Evolutionary conservation across 2,329 filamentous ascomycete species (phyloP).

Genomic region (Penicillium sp.): DNA sequence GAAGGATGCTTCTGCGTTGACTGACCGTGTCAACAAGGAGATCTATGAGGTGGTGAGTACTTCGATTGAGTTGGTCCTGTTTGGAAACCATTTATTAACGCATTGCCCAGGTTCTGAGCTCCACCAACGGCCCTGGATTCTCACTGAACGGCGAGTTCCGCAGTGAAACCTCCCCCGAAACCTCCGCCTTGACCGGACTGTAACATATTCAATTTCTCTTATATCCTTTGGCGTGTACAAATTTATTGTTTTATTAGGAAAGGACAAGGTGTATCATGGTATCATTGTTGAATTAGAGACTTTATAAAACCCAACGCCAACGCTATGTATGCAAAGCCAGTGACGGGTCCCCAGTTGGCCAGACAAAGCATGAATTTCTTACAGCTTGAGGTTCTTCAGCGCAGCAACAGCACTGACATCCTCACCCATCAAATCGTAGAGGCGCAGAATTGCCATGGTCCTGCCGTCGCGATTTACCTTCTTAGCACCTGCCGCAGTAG

Average conservation of each 20-base stretch:
- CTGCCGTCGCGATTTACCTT: constrained; percentile 36
- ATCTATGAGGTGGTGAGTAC: constrained; percentile 64
- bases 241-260: constrained; percentile 43
- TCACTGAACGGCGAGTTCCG: constrained; percentile 77
- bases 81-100: constrained; percentile 1
- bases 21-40: constrained; percentile 64
- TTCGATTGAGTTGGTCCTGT: not conserved
- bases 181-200: constrained; percentile 44
- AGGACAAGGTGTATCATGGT: constrained; percentile 42
- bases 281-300: constrained; percentile 30
- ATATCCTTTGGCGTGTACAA: constrained; percentile 36
- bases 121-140: constrained; percentile 81
- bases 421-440: constrained; percentile 61
- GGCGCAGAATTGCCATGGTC: constrained; percentile 54
- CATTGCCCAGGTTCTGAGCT: constrained; percentile 65
- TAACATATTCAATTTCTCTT: constrained; percentile 50
- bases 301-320: constrained; percentile 41
- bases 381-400: constrained; percentile 46
- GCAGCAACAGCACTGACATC: constrained; percentile 57
- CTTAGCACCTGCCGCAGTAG: constrained; percentile 39
- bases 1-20: constrained; percentile 66
- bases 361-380: constrained; percentile 13
- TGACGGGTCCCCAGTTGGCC: constrained; percentile 2
- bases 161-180: constrained; percentile 56
- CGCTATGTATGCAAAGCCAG: constrained; percentile 39